Evolutionary conservation across 371 early-diverging fungal genomes (phyloP).

Genomic region (Nematocida displodere): DNA sequence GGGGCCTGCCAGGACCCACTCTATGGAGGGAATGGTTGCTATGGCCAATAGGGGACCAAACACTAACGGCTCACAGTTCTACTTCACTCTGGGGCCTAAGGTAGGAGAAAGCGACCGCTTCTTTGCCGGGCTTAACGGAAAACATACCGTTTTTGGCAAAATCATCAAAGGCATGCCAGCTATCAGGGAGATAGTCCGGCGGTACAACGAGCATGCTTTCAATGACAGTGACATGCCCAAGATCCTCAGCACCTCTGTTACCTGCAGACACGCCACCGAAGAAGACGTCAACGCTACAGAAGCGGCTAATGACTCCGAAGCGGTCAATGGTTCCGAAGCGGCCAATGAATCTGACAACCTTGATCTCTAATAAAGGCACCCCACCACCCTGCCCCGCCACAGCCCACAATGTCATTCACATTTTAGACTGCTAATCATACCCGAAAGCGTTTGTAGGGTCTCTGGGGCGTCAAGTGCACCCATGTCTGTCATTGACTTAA

Average conservation of each 20-base stretch:
- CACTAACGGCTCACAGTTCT: conserved; percentile 96
- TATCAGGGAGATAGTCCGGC: conserved; percentile 2
- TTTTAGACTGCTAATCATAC: no score
- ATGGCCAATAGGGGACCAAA: conserved; percentile 93
- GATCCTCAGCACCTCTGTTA: background rate
- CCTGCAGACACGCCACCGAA: background rate
- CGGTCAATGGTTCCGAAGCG: no score
- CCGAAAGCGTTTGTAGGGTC: background rate
- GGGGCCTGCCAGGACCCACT: conserved; percentile 66
- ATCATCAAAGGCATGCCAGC: conserved; percentile 73
- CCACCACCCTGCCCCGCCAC: no score
- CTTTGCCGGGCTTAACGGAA: conserved; percentile 75
- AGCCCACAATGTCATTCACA: no score
- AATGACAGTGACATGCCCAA: background rate
- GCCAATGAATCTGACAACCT: no score
- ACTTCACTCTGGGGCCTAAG: conserved; percentile 70
- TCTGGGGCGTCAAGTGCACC: background rate
- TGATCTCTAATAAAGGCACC: no score
- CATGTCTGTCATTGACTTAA: background rate
- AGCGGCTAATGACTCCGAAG: background rate
- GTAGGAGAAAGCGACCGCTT: conserved; percentile 71
- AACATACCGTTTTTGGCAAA: conserved; percentile 89
- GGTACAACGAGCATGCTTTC: background rate
- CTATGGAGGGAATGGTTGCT: conserved; percentile 75
- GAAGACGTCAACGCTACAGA: background rate